These are phyloP conservation scores for Pulveroboletus sp. DNA, from an alignment of 768 basidiomycete species.

Conservation along the genomic window DNA sequence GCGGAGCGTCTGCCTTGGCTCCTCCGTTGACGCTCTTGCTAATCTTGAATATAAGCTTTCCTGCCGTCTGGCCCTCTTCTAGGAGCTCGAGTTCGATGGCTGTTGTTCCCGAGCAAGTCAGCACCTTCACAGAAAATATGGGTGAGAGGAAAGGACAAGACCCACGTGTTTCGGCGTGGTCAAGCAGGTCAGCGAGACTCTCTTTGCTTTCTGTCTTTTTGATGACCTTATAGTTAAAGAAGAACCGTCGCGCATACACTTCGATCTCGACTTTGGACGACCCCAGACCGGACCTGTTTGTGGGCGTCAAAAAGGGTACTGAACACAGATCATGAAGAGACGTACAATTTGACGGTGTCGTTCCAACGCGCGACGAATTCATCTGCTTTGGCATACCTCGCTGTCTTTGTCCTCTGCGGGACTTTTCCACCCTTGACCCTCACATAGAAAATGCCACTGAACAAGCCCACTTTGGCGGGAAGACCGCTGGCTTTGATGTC, in stretches of 20 bases:
- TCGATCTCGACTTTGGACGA: slow-evolving; percentile 34
- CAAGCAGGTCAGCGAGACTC: slow-evolving; percentile 31
- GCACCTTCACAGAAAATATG: not conserved
- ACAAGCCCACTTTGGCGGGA: slow-evolving; percentile 31
- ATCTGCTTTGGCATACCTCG: slow-evolving; percentile 23
- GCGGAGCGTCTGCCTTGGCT: slow-evolving; percentile 4
- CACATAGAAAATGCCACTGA: slow-evolving; percentile 28
- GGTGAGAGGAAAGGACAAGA: not conserved
- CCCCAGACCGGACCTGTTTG: slow-evolving; percentile 26
- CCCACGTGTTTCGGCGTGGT: slow-evolving; percentile 30
- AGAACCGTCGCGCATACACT: slow-evolving; percentile 31
- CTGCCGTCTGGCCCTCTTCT: slow-evolving; percentile 30
- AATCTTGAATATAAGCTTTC: slow-evolving; percentile 28
- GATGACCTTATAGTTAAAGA: slow-evolving; percentile 32
- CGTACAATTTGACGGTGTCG: slow-evolving; percentile 25
- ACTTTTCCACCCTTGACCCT: slow-evolving; percentile 28
- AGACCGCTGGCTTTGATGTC: slow-evolving; percentile 35
- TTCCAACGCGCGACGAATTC: slow-evolving; percentile 30
- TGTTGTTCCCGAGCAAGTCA: slow-evolving; percentile 4
- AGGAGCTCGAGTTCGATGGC: slow-evolving; percentile 31
- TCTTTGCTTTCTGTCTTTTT: slow-evolving; percentile 34
- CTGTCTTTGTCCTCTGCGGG: slow-evolving; percentile 25
- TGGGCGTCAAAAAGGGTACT: not conserved
- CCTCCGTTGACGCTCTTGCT: slow-evolving; percentile 11
- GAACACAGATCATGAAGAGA: not conserved